A percentile compares a stretch with the other conserved stretches of the same genome.
Conservation (phyloP, 73 alveolate genomes). For the Blepharisma stoltei region DNA sequence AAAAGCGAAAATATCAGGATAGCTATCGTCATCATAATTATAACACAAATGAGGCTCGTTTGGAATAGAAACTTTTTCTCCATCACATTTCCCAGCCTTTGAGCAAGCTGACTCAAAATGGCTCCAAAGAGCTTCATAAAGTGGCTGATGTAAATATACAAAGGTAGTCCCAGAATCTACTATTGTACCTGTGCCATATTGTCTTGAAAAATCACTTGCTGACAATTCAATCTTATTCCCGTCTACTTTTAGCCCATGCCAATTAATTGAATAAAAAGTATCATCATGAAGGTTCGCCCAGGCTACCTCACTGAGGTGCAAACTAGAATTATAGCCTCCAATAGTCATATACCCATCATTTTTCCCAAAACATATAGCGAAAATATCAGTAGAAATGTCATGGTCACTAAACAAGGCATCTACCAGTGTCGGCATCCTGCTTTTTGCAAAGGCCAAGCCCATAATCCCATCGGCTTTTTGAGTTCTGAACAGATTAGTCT, state of each 20-base stretch:
- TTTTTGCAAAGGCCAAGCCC: constrained; percentile 64
- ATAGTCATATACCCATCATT: constrained; percentile 64
- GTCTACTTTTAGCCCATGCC: constrained; percentile 12
- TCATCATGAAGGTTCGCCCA: constrained; percentile 10
- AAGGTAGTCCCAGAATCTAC: constrained; percentile 32
- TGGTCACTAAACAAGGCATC: constrained; percentile 44
- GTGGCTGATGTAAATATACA: background rate
- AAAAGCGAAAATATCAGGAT: background rate
- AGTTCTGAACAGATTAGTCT: constrained; percentile 77
- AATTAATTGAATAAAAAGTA: background rate
- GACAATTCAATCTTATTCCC: background rate
- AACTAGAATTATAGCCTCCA: constrained; percentile 58
- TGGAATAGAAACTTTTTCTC: background rate
- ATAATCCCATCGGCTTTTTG: constrained; percentile 90
- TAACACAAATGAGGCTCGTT: constrained; percentile 23
- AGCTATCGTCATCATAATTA: background rate
- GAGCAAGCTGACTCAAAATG: background rate
- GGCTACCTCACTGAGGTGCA: background rate
- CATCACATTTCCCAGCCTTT: constrained; percentile 13
- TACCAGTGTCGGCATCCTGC: constrained; percentile 58
- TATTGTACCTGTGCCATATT: constrained; percentile 23
- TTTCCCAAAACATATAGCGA: constrained; percentile 73
- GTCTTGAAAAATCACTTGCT: constrained; percentile 8
- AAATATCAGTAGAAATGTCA: constrained; percentile 50
- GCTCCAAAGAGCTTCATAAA: background rate